These are phyloP conservation scores for Botrytis galanthina DNA, from an alignment of 2,329 filamentous ascomycete genomes.

Conservation along the genomic window DNA sequence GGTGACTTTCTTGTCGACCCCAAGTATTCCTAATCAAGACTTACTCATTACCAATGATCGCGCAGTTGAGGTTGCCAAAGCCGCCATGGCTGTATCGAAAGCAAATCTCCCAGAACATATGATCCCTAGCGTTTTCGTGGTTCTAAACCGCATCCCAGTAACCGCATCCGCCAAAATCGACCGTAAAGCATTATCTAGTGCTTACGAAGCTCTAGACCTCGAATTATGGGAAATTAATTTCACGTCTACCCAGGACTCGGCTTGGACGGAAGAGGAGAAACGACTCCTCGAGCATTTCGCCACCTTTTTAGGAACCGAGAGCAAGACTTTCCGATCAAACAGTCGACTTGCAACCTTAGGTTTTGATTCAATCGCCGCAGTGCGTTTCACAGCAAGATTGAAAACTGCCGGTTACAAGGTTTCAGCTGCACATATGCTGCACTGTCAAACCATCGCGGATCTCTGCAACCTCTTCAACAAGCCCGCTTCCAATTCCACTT, in stretches of 20 bases:
- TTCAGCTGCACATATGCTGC: slow-evolving; percentile 1
- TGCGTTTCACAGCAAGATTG: slow-evolving; percentile 8
- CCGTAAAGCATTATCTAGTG: slow-evolving; percentile 14
- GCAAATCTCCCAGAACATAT: slow-evolving; percentile 26
- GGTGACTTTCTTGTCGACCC: slow-evolving; percentile 3
- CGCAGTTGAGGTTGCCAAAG: slow-evolving; percentile 18
- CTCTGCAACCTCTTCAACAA: not conserved
- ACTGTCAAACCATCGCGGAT: slow-evolving; percentile 5
- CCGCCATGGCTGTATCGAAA: not conserved
- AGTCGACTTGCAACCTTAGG: slow-evolving; percentile 8
- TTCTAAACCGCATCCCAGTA: slow-evolving; percentile 22
- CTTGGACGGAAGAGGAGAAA: slow-evolving; percentile 5
- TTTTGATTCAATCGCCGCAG: slow-evolving; percentile 10
- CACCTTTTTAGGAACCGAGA: not conserved
- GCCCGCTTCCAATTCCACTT: not conserved
- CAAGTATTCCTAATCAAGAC: not conserved
- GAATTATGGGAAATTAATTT: slow-evolving; percentile 10
- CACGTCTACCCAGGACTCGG: not conserved
- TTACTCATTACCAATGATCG: not conserved
- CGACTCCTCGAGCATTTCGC: slow-evolving; percentile 1
- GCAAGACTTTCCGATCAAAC: not conserved
- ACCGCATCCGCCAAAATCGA: slow-evolving; percentile 27
- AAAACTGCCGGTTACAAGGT: slow-evolving; percentile 1
- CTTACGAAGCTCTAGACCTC: slow-evolving; percentile 1
- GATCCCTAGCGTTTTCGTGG: slow-evolving; percentile 25